Conservation (phyloP, 2,329 filamentous ascomycete species). For the Shiraia sp. region DNA sequence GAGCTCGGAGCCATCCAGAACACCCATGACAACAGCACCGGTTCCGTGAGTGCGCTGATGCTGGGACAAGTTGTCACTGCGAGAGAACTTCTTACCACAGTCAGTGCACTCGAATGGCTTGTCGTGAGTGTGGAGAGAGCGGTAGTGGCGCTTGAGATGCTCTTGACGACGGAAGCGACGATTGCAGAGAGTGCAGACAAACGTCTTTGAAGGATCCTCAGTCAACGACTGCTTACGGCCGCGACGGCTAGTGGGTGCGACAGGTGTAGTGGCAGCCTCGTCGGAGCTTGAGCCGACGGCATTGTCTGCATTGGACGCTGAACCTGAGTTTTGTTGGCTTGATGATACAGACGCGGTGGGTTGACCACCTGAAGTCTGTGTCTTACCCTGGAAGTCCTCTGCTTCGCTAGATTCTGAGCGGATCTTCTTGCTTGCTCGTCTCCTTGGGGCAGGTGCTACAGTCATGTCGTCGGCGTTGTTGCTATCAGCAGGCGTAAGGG, state of each 20-base stretch:
- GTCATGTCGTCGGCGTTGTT: slow-evolving; percentile 45
- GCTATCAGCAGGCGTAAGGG: slow-evolving; percentile 64
- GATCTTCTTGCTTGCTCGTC: slow-evolving; percentile 34
- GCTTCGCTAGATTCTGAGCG: slow-evolving; percentile 38
- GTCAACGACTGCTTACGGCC: slow-evolving; percentile 98
- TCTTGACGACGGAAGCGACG: slow-evolving; percentile 97
- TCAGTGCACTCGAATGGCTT: slow-evolving; percentile 98
- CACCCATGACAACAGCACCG: slow-evolving; percentile 87
- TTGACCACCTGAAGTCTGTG: slow-evolving; percentile 37
- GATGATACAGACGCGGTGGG: slow-evolving; percentile 41
- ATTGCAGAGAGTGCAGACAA: slow-evolving; percentile 94
- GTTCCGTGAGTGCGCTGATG: slow-evolving; percentile 92
- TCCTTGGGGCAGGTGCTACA: slow-evolving; percentile 23
- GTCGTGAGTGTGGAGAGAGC: slow-evolving; percentile 96
- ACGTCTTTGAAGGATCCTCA: slow-evolving; percentile 97
- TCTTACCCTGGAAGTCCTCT: slow-evolving; percentile 43
- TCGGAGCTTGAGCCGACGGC: slow-evolving; percentile 52
- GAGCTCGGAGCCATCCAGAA: slow-evolving; percentile 73
- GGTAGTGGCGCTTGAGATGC: slow-evolving; percentile 97
- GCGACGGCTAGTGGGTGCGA: slow-evolving; percentile 73
- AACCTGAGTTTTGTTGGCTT: slow-evolving; percentile 41
- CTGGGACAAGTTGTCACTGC: slow-evolving; percentile 95
- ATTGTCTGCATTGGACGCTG: slow-evolving; percentile 46
- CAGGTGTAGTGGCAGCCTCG: slow-evolving; percentile 36
- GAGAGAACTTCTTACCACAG: slow-evolving; percentile 98